Evolutionary conservation across 495 filamentous ascomycete species (phyloP).

Genomic region (Terfezia boudieri): DNA sequence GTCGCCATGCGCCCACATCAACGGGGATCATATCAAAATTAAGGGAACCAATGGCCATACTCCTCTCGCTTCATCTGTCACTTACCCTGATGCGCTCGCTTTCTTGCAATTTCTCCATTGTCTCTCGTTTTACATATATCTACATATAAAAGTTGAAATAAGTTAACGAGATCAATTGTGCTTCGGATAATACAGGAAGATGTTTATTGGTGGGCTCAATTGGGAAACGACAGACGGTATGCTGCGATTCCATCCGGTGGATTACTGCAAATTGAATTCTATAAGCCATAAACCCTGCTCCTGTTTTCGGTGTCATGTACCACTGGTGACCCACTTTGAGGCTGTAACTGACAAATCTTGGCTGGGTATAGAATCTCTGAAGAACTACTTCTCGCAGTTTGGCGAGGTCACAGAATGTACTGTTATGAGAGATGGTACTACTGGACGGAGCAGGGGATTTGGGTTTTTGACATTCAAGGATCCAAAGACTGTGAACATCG

Average conservation of each 20-base stretch:
- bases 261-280: not conserved
- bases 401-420: conserved; percentile 95
- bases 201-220: conserved; percentile 98
- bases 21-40: no score
- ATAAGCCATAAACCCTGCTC: no score
- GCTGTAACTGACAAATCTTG: not conserved
- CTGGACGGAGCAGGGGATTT: conserved; percentile 82
- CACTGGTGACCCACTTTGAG: conserved; percentile 1
- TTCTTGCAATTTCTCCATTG: no score
- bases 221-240: conserved; percentile 99
- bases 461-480: conserved; percentile 97
- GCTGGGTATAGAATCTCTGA: conserved; percentile 55
- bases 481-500: conserved; percentile 89
- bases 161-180: no score
- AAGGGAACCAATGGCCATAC: no score
- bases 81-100: no score
- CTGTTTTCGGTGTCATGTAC: no score
- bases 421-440: conserved; percentile 90
- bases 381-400: conserved; percentile 95
- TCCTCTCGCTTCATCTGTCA: no score
- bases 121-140: no score
- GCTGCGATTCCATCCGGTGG: conserved; percentile 15
- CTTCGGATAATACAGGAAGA: conserved; percentile 42
- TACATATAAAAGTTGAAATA: no score
- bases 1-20: no score